phyloP scores from a whole-genome alignment of 306 rosid species.

The Betula pendula region DNA sequence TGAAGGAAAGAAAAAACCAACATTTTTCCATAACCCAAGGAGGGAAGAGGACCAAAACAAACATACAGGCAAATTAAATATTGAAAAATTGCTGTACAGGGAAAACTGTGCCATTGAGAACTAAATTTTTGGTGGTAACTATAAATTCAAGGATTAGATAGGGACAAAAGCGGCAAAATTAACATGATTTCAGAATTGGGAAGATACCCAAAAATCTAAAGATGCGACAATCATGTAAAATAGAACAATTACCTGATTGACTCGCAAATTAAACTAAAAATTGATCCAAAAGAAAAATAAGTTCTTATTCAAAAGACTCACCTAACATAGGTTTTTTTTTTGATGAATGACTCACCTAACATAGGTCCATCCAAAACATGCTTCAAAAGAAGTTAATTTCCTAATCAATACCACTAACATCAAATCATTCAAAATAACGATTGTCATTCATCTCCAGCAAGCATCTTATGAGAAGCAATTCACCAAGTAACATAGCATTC shows the following conservation, averaged over 20 bases:
- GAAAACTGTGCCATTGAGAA: not conserved
- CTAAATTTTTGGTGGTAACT: not conserved
- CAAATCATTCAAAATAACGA: not conserved
- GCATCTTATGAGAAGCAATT: not conserved
- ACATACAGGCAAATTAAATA: not conserved
- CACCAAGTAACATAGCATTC: not conserved
- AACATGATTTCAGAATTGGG: not conserved
- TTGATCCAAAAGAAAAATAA: not conserved
- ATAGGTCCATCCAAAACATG: not conserved
- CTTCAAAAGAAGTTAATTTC: not conserved
- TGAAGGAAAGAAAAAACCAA: not conserved
- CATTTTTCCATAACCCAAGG: not conserved
- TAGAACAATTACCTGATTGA: not conserved
- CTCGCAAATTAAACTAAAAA: not conserved
- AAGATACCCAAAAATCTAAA: not conserved
- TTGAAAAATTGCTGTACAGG: not conserved
- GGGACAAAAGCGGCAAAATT: not conserved
- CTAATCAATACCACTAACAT: not conserved
- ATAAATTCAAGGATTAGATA: not conserved
- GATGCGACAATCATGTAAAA: not conserved
- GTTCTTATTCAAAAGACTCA: not conserved
- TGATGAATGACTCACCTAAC: too few species aligned
- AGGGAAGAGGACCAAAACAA: not conserved
- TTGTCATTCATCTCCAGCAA: not conserved
- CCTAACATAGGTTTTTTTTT: too few species aligned